Evolutionary conservation across 2,329 filamentous ascomycete genomes (phyloP).

Genomic region (Fusarium heterosporum): DNA sequence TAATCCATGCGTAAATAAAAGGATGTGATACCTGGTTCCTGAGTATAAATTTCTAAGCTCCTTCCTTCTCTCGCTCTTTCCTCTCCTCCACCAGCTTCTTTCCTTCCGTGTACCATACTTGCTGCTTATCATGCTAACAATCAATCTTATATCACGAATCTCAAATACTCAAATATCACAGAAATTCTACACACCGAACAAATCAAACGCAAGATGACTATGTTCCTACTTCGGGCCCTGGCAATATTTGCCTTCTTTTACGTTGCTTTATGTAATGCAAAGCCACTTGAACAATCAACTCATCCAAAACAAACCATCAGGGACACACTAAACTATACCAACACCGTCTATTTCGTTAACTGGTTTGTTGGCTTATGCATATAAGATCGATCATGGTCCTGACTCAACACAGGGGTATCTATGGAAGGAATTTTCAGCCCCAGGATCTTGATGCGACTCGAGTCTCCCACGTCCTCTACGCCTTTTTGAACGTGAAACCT

Average conservation of each 20-base stretch:
- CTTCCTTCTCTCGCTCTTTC: background rate
- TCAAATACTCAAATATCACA: background rate
- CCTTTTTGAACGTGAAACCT: conserved; percentile 80
- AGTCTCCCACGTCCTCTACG: conserved; percentile 81
- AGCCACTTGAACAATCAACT: conserved; percentile 25
- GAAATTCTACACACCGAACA: background rate
- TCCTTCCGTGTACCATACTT: background rate
- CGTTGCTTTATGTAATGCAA: conserved; percentile 38
- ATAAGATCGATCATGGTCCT: conserved; percentile 56
- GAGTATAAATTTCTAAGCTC: background rate
- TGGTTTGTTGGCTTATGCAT: conserved; percentile 47
- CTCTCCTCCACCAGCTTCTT: background rate
- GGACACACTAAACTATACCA: conserved; percentile 38
- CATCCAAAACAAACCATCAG: conserved; percentile 28
- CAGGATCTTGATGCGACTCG: conserved; percentile 53
- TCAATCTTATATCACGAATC: conserved; percentile 2
- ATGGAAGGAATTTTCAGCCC: conserved; percentile 47
- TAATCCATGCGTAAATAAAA: background rate
- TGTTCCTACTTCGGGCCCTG: conserved; percentile 43
- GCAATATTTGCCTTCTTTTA: conserved; percentile 47
- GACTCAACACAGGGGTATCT: conserved; percentile 21
- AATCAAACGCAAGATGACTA: conserved; percentile 41
- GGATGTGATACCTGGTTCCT: background rate
- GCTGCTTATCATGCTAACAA: background rate
- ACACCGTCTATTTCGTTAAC: conserved; percentile 32